Conservation (phyloP, 2,329 filamentous ascomycete genomes). For the Byssochlamys sp. region DNA sequence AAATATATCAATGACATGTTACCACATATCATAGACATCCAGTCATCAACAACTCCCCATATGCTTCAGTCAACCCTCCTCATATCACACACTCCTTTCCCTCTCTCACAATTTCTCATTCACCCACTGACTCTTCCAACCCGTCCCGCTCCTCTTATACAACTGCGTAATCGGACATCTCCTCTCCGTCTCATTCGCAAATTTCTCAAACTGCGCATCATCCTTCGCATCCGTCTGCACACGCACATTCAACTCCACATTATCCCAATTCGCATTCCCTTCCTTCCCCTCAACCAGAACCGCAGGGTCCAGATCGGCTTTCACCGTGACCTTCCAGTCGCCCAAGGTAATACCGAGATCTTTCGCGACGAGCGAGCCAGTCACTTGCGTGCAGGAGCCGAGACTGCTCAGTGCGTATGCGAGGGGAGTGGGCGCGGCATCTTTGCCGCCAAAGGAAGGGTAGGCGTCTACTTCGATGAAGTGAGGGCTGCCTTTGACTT, state of each 20-base stretch:
- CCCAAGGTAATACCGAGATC: constrained; percentile 19
- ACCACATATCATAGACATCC: too few relatives aligned
- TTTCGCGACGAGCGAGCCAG: constrained; percentile 18
- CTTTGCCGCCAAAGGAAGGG: constrained; percentile 17
- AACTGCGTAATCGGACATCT: constrained; percentile 21
- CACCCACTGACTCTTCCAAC: constrained; percentile 16
- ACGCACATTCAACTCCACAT: constrained; percentile 10
- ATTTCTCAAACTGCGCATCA: constrained; percentile 11
- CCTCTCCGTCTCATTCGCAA: constrained; percentile 17
- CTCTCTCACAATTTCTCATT: constrained; percentile 9
- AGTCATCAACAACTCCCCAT: too few relatives aligned
- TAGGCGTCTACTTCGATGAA: constrained; percentile 19
- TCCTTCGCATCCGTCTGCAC: constrained; percentile 17
- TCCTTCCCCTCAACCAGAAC: constrained; percentile 17
- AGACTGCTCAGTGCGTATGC: constrained; percentile 20
- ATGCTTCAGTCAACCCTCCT: too few relatives aligned
- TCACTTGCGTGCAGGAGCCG: constrained; percentile 22
- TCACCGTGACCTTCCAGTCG: constrained; percentile 16
- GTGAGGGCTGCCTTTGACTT: constrained; percentile 17
- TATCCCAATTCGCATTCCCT: constrained; percentile 22
- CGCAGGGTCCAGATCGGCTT: constrained; percentile 14
- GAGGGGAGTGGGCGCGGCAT: constrained; percentile 20
- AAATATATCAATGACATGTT: too few relatives aligned
- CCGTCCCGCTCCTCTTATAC: constrained; percentile 18
- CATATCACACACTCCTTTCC: not conserved